Evolutionary conservation across 2,329 filamentous ascomycete genomes (phyloP).

Genomic region (Diaporthe sp.): DNA sequence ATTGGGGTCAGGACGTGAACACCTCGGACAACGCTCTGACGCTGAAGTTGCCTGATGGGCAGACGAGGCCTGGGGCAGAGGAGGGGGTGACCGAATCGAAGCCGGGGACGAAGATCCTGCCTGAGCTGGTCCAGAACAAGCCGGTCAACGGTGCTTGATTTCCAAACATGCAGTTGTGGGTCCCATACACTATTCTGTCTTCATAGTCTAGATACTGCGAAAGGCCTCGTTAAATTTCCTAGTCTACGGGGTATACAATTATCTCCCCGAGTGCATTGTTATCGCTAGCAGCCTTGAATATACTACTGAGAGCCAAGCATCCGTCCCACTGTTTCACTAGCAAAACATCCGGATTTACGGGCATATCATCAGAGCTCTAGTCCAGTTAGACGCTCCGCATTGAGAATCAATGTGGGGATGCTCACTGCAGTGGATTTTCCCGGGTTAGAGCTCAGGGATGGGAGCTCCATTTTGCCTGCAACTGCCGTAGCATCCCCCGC

Average conservation of each 20-base stretch:
- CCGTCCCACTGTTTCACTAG: not conserved
- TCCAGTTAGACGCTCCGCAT: not conserved
- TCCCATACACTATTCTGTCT: too few species aligned
- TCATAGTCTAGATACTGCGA: not conserved
- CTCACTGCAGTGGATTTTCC: not conserved
- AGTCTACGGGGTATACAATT: not conserved
- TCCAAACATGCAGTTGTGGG: not conserved
- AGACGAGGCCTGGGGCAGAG: constrained; percentile 46
- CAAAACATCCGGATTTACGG: not conserved
- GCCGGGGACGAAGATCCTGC: constrained; percentile 48
- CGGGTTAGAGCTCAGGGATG: not conserved
- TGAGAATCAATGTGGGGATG: not conserved
- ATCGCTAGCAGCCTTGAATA: not conserved
- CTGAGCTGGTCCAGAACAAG: constrained; percentile 48
- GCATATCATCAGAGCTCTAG: not conserved
- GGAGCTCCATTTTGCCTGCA: not conserved
- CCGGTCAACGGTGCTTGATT: constrained; percentile 33
- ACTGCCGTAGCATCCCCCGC: constrained; percentile 12
- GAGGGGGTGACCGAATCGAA: constrained; percentile 39
- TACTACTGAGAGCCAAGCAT: not conserved
- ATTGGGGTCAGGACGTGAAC: constrained; percentile 52
- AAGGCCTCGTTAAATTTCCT: not conserved
- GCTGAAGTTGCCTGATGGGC: constrained; percentile 50
- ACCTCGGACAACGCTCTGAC: constrained; percentile 54
- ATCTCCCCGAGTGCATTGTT: too few species aligned